Conservation (phyloP, 139 green algal genomes). For the Chlamydomonas asymmetrica region DNA sequence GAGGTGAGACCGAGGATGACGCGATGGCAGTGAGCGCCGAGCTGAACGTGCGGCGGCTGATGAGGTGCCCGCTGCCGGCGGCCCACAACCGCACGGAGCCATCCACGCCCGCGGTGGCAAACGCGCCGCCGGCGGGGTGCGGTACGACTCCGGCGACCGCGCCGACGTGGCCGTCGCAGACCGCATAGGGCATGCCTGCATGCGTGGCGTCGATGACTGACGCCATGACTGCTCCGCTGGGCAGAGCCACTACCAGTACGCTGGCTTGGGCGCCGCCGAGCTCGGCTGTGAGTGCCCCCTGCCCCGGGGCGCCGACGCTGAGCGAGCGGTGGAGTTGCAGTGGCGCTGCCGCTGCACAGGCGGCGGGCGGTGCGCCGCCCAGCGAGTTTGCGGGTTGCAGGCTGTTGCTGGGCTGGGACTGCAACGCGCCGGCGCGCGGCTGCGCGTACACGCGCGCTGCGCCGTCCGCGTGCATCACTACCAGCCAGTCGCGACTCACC, state of each 20-base stretch:
- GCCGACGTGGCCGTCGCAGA: constrained; percentile 40
- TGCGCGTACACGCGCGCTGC: constrained; percentile 14
- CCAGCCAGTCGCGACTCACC: constrained; percentile 31
- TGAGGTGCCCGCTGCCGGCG: constrained; percentile 9
- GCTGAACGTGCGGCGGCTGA: constrained; percentile 24
- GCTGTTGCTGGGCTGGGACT: too few relatives aligned
- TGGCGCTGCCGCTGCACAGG: too few relatives aligned
- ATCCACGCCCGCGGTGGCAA: constrained; percentile 44
- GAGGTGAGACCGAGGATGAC: background rate
- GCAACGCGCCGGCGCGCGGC: too few relatives aligned
- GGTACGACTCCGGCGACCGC: constrained; percentile 29
- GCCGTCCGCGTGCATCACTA: constrained; percentile 19
- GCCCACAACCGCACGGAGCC: constrained; percentile 46
- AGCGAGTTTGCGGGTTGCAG: too few relatives aligned
- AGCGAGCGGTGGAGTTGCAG: too few relatives aligned
- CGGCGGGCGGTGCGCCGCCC: too few relatives aligned
- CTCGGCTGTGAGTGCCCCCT: too few relatives aligned
- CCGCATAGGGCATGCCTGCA: too few relatives aligned
- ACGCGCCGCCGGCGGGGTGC: constrained; percentile 24
- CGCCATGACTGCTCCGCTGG: constrained; percentile 24
- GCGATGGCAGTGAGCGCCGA: constrained; percentile 9
- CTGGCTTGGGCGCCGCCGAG: constrained; percentile 4
- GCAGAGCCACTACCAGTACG: constrained; percentile 15
- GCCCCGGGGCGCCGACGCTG: too few relatives aligned
- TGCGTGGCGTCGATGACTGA: too few relatives aligned